phyloP scores from a whole-genome alignment of 805 yeast species.

The Hanseniaspora mollemarum region DNA sequence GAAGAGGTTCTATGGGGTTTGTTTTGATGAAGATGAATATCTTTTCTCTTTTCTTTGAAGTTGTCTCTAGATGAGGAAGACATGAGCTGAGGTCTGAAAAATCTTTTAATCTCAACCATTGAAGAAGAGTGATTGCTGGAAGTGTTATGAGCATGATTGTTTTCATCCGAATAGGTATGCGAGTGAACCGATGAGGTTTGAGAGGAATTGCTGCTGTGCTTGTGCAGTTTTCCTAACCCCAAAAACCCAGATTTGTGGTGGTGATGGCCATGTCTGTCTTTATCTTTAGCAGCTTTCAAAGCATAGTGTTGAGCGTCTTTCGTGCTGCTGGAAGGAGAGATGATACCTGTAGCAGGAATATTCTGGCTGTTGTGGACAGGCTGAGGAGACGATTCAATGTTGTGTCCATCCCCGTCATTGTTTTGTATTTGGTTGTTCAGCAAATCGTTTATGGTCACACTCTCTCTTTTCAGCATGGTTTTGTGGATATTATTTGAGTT shows the following conservation, averaged over 20 bases:
- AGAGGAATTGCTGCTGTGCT: constrained; percentile 12
- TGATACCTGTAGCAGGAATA: too few species aligned
- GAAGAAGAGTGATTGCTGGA: constrained; percentile 29
- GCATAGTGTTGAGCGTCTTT: background rate
- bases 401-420: background rate
- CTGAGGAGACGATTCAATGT: background rate
- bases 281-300: background rate
- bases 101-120: constrained; percentile 62
- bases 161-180: constrained; percentile 14
- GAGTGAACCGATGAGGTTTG: constrained; percentile 16
- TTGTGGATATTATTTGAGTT: background rate
- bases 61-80: constrained; percentile 23
- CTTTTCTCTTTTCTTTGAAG: constrained; percentile 3
- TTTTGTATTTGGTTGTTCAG: constrained; percentile 5
- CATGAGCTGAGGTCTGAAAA: constrained; percentile 43
- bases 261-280: background rate
- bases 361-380: background rate
- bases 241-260: constrained; percentile 14
- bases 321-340: background rate
- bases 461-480: constrained; percentile 6
- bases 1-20: constrained; percentile 8
- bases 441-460: constrained; percentile 12
- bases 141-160: constrained; percentile 6
- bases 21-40: background rate
- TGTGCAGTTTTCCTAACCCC: constrained; percentile 14